Evolutionary conservation across 1,139 yeast genomes (phyloP), one percentile per base, ranked within the genome.

Genomic region (Hansenula anomala): DNA sequence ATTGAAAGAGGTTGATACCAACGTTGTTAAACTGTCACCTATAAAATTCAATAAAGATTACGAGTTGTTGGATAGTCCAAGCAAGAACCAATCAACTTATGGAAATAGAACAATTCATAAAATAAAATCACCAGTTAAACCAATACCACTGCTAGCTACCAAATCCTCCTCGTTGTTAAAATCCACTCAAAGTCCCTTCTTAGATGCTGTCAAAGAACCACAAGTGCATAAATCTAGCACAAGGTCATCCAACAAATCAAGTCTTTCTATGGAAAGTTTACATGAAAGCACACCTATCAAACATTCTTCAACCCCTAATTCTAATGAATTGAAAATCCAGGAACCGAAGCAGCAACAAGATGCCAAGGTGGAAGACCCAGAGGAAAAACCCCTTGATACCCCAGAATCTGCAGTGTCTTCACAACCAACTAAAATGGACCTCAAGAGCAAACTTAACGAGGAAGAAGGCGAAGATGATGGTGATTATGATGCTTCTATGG

Each of bases 1-100:
- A 24, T 48, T 41, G 51, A 49, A 37, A 47, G 61, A 44, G 49
- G 43, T 39, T 38, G 53, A 43, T 29, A 34, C 34, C 13, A 43
- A 44, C 33, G 41, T 40, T 1, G 32, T 43, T 20, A 41, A 28
- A 28, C 46, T 49, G 20, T 34, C 34, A 11, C 38, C 34, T 16
- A 34, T 31, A 15, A 37, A 27, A 28, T 29, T 26, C 19, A 34
- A 34, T 14, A 28, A 22, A 13, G 10, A 22, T 6, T 22, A 10
- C 10, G 18, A 19, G 11, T 15, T n/a, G 1, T 2, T 12, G 14
- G 28, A 16, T 20, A 29, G 30, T 27, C 33, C 17, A 19, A 15
- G 25, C 16, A 23, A 13, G 13, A 32, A 13, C 28, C 16, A 13
- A 10, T 11, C 25, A 23, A 23, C 13, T 5, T 9, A 23, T 10